These are phyloP conservation scores for Botrytis pseudocinerea DNA, from an alignment of 2,329 filamentous ascomycete species.

Conservation along the genomic window DNA sequence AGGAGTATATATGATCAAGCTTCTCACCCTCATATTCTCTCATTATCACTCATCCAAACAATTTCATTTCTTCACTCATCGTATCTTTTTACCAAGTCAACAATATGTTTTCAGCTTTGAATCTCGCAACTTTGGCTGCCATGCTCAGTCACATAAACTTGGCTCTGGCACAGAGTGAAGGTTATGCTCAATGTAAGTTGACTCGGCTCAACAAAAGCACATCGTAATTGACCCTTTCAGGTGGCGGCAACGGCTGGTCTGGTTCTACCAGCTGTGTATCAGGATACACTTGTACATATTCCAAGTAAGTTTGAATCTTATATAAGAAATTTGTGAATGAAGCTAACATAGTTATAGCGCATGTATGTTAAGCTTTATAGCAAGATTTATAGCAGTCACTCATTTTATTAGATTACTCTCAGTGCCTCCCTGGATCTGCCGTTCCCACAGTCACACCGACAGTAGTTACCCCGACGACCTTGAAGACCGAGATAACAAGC, in stretches of 20 bases:
- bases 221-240: slow-evolving; percentile 27
- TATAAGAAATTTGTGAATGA: background rate
- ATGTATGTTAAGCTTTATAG: slow-evolving; percentile 1
- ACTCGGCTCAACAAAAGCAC: background rate
- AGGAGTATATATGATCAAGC: background rate
- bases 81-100: background rate
- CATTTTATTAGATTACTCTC: slow-evolving; percentile 30
- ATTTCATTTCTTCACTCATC: background rate
- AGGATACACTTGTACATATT: slow-evolving; percentile 36
- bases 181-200: slow-evolving; percentile 32
- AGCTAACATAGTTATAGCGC: background rate
- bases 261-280: slow-evolving; percentile 39
- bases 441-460: slow-evolving; percentile 17
- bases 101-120: slow-evolving; percentile 31
- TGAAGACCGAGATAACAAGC: slow-evolving; percentile 1
- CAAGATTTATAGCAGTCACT: background rate
- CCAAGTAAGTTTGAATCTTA: slow-evolving; percentile 23
- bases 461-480: slow-evolving; percentile 18
- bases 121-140: slow-evolving; percentile 29
- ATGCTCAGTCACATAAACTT: slow-evolving; percentile 30
- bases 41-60: background rate
- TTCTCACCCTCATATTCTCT: background rate
- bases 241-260: slow-evolving; percentile 38
- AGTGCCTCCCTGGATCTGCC: slow-evolving; percentile 31
- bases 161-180: slow-evolving; percentile 27